Evolutionary conservation across 2,329 filamentous ascomycete species (phyloP).

Genomic region (Fusarium sarcochroum): DNA sequence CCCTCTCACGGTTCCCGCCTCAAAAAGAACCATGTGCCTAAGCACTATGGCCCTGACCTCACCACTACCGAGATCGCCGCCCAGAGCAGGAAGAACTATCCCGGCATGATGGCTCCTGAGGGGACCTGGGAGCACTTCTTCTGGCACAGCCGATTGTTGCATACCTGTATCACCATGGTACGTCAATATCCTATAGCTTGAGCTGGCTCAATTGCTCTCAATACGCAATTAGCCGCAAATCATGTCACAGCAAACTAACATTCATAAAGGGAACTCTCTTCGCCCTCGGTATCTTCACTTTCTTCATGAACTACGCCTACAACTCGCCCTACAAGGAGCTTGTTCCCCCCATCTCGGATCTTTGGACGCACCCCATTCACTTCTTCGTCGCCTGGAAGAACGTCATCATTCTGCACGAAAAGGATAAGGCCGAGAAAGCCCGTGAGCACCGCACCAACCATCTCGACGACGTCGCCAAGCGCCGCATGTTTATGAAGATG

Average conservation of each 20-base stretch:
- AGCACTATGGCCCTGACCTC: slow-evolving; percentile 81
- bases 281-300: slow-evolving; percentile 78
- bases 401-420: slow-evolving; percentile 82
- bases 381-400: slow-evolving; percentile 76
- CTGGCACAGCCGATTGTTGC: slow-evolving; percentile 80
- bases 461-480: slow-evolving; percentile 89
- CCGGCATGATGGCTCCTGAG: slow-evolving; percentile 87
- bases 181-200: slow-evolving; percentile 43
- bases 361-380: slow-evolving; percentile 77
- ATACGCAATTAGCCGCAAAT: background rate
- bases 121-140: slow-evolving; percentile 90
- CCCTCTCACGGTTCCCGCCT: too few species aligned
- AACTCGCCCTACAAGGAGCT: slow-evolving; percentile 86
- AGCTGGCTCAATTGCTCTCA: background rate
- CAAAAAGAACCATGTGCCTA: slow-evolving; percentile 66
- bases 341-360: slow-evolving; percentile 78
- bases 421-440: slow-evolving; percentile 77
- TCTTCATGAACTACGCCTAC: slow-evolving; percentile 82
- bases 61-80: slow-evolving; percentile 74
- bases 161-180: slow-evolving; percentile 88
- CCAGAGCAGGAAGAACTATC: slow-evolving; percentile 82
- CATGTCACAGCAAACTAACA: slow-evolving; percentile 11
- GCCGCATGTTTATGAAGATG: slow-evolving; percentile 85
- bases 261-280: slow-evolving; percentile 73
- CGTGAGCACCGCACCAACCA: slow-evolving; percentile 79